Percentiles rank a stretch among this genome's conserved stretches.
Conservation (phyloP, 176 grass and related monocot species). For the Avena eriantha region DNA sequence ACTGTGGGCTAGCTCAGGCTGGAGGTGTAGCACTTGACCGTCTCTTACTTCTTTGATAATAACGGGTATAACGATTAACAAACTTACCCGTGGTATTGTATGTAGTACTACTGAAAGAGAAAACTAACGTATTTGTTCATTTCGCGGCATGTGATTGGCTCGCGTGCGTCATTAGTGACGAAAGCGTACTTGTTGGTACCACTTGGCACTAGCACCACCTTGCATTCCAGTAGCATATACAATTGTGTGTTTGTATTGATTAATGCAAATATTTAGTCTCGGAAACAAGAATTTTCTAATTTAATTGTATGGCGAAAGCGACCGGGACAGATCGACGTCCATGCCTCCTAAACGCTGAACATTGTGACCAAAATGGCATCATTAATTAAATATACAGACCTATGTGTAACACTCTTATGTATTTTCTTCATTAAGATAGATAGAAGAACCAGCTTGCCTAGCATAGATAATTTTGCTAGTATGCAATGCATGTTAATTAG, state of each 20-base stretch:
- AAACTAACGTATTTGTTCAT: not conserved
- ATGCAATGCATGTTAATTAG: not conserved
- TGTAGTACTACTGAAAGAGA: not conserved
- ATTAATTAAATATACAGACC: not conserved
- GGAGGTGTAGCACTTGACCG: not conserved
- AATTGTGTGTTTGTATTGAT: not conserved
- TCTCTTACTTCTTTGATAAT: not conserved
- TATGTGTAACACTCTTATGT: not conserved
- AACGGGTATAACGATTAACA: not conserved
- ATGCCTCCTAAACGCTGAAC: not conserved
- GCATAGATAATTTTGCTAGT: not conserved
- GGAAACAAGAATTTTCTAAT: not conserved
- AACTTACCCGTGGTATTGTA: not conserved
- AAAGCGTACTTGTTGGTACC: not conserved
- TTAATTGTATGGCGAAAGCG: not conserved
- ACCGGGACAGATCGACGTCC: not conserved
- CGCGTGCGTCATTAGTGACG: conserved; percentile 26
- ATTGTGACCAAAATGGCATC: not conserved
- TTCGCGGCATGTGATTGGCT: conserved; percentile 14
- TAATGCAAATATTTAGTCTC: not conserved
- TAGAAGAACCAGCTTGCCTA: not conserved
- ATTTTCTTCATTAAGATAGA: not conserved
- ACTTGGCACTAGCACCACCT: not conserved
- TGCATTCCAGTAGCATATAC: not conserved
- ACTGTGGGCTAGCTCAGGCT: not conserved